These are phyloP conservation scores for Coemansia sp. DNA, from an alignment of 192 early-diverging fungal species.

Conservation along the genomic window DNA sequence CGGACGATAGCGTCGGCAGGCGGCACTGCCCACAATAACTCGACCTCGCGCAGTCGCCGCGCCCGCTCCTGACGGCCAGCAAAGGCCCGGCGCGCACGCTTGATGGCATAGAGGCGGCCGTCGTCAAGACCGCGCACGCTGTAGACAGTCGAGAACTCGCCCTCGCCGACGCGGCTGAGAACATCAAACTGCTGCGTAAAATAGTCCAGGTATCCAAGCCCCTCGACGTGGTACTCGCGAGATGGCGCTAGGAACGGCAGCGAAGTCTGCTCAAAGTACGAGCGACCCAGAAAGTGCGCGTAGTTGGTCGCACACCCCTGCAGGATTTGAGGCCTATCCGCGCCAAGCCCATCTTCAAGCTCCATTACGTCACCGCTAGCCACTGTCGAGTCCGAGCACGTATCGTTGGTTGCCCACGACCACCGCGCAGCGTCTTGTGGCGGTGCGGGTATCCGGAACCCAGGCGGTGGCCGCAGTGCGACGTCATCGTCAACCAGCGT, in stretches of 20 bases:
- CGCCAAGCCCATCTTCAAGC: constrained; percentile 18
- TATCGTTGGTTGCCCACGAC: constrained; percentile 8
- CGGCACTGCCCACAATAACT: constrained; percentile 71
- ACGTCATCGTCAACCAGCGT: constrained; percentile 52
- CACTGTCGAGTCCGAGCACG: constrained; percentile 17
- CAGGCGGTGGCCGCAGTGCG: constrained; percentile 30
- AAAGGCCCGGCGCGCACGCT: constrained; percentile 71
- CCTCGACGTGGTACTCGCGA: constrained; percentile 37
- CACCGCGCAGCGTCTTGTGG: constrained; percentile 19
- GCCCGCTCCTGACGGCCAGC: constrained; percentile 69
- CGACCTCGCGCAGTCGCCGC: constrained; percentile 76
- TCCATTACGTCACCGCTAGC: background rate
- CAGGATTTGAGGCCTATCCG: constrained; percentile 47
- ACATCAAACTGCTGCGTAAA: constrained; percentile 72
- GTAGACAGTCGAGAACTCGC: constrained; percentile 79
- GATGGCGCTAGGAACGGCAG: constrained; percentile 43
- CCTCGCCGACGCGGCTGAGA: constrained; percentile 66
- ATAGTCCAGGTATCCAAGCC: constrained; percentile 60
- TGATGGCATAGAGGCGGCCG: constrained; percentile 76
- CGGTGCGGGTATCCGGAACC: constrained; percentile 35
- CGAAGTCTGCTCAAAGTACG: constrained; percentile 37
- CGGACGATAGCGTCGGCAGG: constrained; percentile 63
- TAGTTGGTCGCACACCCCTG: constrained; percentile 53
- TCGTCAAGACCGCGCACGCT: constrained; percentile 68
- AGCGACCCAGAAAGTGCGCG: constrained; percentile 45